Evolutionary conservation across 2,329 filamentous ascomycete genomes (phyloP), one percentile per base, ranked within the genome.

Genomic region (Kalmusia sp.): DNA sequence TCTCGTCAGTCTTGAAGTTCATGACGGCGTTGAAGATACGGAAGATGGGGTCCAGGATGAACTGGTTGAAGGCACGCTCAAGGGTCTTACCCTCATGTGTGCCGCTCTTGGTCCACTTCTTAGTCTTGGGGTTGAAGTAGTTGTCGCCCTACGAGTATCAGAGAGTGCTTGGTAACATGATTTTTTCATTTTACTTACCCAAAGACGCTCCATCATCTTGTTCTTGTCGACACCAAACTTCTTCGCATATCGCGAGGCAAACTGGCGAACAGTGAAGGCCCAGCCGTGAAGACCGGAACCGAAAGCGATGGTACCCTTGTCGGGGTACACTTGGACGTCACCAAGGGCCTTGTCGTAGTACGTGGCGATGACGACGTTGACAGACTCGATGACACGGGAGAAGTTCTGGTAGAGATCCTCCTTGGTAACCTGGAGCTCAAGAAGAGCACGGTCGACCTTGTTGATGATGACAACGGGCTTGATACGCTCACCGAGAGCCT

Each of bases 161-260:
- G 51, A 59, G 14, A 60, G 61, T 72, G 57, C 73, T 61, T 46
- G 25, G 27, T 34, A 15, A 34, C 7, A n/a, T 2, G 37, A 7
- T 5, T 2, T 31, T 30, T 11, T 27, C 21, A 15, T 8, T 5
- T 1, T 58, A 74, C 87, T 79, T 81, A 91, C 88, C 95, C 95
- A 99, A 70, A 99, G 92, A 89, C 95, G 92, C 85, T 97, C 92
- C 91, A 98, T 96, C 95, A 99, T 97, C 92, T 98, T 98, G 84
- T 88, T 90, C 81, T 93, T 93, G 88, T 99, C 93, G 72, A 99
- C 95, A 90, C 95, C 95, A 75, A 99, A 99, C 84, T 99, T 99
- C 92, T 98, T 98, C 82, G 93, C 90, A 80, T 99, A 99, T 74
- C 89, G 88, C 77, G 87, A 80, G 71, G 95, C 95, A 81, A 99